phyloP scores from a whole-genome alignment of 1,284 basidiomycete species.

The Malassezia globosa region DNA sequence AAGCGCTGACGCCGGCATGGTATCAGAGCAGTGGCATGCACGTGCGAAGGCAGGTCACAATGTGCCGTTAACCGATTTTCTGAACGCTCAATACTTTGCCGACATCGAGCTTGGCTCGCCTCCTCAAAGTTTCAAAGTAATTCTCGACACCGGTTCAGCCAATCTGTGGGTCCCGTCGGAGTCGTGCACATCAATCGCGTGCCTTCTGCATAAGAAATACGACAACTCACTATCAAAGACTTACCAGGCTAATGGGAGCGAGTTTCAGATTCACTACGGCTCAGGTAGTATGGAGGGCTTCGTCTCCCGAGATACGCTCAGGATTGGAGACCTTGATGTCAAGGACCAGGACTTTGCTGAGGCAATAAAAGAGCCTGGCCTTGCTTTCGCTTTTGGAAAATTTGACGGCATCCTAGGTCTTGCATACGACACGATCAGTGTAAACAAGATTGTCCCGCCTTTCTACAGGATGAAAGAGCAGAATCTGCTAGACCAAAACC shows the following conservation, averaged over 20 bases:
- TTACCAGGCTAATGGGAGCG: constrained; percentile 81
- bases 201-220: constrained; percentile 93
- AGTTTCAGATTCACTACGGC: constrained; percentile 88
- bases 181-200: constrained; percentile 86
- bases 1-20: constrained; percentile 31
- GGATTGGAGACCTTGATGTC: constrained; percentile 74
- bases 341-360: constrained; percentile 82
- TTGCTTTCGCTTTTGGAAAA: constrained; percentile 84
- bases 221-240: constrained; percentile 69
- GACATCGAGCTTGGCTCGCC: constrained; percentile 74
- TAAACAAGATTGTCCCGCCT: constrained; percentile 84
- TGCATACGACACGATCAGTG: constrained; percentile 88
- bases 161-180: constrained; percentile 88
- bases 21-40: constrained; percentile 27
- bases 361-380: constrained; percentile 88
- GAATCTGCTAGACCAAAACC: constrained; percentile 67
- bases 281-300: constrained; percentile 94
- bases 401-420: constrained; percentile 91
- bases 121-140: constrained; percentile 62
- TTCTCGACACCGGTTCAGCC: constrained; percentile 77
- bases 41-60: constrained; percentile 64
- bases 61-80: constrained; percentile 85
- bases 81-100: constrained; percentile 95
- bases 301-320: constrained; percentile 72
- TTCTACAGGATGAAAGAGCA: constrained; percentile 90